A percentile compares a stretch with the other conserved stretches of the same genome.
Evolutionary conservation across 441 rosid genomes (phyloP).

Genomic region (Populus hybrid): DNA sequence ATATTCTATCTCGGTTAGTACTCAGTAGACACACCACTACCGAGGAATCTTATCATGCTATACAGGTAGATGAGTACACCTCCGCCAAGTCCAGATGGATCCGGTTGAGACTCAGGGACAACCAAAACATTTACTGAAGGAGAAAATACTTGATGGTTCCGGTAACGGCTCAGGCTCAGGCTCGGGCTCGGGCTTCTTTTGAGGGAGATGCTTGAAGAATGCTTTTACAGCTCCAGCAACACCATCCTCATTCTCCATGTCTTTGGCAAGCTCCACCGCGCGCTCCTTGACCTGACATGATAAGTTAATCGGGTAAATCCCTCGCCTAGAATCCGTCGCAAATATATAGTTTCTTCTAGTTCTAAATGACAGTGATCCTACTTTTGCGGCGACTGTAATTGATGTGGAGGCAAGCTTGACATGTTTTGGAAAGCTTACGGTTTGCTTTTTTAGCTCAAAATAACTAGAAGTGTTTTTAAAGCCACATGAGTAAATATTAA

Average conservation of each 20-base stretch:
- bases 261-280: conserved; percentile 79
- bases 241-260: conserved; percentile 96
- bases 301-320: conserved; percentile 8
- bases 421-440: background rate
- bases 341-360: background rate
- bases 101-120: conserved; percentile 48
- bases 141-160: conserved; percentile 49
- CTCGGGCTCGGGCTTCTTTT: conserved; percentile 26
- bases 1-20: background rate
- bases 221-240: conserved; percentile 94
- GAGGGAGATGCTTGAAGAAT: conserved; percentile 85
- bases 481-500: background rate
- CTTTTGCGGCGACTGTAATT: background rate
- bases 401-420: background rate
- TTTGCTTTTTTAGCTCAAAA: background rate
- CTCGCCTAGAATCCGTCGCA: background rate
- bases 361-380: background rate
- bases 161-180: conserved; percentile 26
- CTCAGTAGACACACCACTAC: conserved; percentile 1
- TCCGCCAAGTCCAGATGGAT: background rate
- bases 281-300: conserved; percentile 69
- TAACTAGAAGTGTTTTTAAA: too few relatives aligned
- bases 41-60: conserved; percentile 9
- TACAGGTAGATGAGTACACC: background rate
- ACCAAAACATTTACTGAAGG: conserved; percentile 71